phyloP scores from a whole-genome alignment of 345 rosid genomes.

The Anacardium occidentale region DNA sequence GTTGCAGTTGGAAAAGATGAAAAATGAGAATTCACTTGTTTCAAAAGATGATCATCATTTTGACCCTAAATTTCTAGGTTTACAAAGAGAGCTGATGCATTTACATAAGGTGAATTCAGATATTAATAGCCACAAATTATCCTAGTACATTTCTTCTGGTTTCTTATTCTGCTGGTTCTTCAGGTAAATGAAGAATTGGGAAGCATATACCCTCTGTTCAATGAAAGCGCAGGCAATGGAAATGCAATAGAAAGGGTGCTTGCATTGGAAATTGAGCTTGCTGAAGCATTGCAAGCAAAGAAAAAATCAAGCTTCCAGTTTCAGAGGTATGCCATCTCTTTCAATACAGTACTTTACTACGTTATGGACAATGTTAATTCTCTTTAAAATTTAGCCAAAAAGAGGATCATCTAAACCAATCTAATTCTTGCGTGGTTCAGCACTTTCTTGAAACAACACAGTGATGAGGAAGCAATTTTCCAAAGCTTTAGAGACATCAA shows the following conservation, averaged over 20 bases:
- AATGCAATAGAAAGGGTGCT: conserved; percentile 86
- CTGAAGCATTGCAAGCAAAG: conserved; percentile 76
- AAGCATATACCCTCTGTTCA: conserved; percentile 64
- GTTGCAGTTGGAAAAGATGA: conserved; percentile 88
- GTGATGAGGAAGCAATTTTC: conserved; percentile 79
- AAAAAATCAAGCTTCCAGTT: conserved; percentile 61
- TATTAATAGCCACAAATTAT: conserved; percentile 11
- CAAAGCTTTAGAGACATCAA: conserved; percentile 94
- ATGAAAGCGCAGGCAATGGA: conserved; percentile 52
- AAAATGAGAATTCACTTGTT: conserved; percentile 74
- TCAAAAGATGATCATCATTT: conserved; percentile 45
- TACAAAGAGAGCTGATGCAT: conserved; percentile 63
- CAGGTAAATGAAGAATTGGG: conserved; percentile 91
- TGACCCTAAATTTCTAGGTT: conserved; percentile 56
- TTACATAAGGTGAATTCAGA: conserved; percentile 58
- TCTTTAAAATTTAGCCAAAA: not conserved
- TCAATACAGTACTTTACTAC: not conserved
- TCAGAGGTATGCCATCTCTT: conserved; percentile 56
- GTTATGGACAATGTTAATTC: not conserved
- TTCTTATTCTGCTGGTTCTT: conserved; percentile 21
- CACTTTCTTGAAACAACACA: conserved; percentile 80
- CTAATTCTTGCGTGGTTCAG: conserved; percentile 42
- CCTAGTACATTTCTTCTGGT: conserved; percentile 5
- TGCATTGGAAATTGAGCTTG: conserved; percentile 91
- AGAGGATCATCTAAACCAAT: conserved; percentile 11